Conservation (phyloP, 1,284 basidiomycete genomes). For the Moesziomyces parantarcticus region DNA sequence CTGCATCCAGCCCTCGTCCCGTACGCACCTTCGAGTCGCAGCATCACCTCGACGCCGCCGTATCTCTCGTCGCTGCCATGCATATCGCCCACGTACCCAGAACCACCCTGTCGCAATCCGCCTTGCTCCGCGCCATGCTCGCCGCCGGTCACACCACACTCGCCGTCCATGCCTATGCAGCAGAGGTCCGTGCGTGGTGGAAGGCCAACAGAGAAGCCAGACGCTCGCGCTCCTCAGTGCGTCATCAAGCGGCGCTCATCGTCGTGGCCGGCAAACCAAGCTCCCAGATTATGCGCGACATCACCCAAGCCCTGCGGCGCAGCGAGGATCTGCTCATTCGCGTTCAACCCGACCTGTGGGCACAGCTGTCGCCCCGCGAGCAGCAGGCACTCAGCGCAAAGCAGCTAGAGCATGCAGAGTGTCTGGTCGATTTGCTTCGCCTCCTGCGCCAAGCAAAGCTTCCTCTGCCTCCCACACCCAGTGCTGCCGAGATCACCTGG, state of each 20-base stretch:
- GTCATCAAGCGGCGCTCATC: slow-evolving; percentile 24
- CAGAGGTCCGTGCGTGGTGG: slow-evolving; percentile 42
- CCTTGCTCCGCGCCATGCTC: slow-evolving; percentile 30
- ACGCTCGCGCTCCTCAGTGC: slow-evolving; percentile 8
- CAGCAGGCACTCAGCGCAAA: slow-evolving; percentile 16
- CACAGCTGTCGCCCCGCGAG: slow-evolving; percentile 13
- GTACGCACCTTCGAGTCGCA: slow-evolving; percentile 22
- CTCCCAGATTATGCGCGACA: slow-evolving; percentile 25
- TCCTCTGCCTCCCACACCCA: slow-evolving; percentile 20
- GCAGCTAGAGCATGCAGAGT: slow-evolving; percentile 28
- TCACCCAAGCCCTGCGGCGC: slow-evolving; percentile 20
- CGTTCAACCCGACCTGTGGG: slow-evolving; percentile 16
- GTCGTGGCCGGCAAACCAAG: slow-evolving; percentile 30
- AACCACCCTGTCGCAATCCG: slow-evolving; percentile 20
- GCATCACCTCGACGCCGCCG: slow-evolving; percentile 19
- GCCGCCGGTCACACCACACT: slow-evolving; percentile 11
- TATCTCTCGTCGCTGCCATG: slow-evolving; percentile 24
- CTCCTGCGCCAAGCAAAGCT: slow-evolving; percentile 19
- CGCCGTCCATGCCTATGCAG: slow-evolving; percentile 23
- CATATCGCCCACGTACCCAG: slow-evolving; percentile 17
- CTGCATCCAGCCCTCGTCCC: slow-evolving; percentile 16
- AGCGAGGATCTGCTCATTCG: slow-evolving; percentile 17
- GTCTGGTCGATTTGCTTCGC: slow-evolving; percentile 30
- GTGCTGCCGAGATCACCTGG: slow-evolving; percentile 35
- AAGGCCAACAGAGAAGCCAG: slow-evolving; percentile 17